A percentile compares a stretch with the other conserved stretches of the same genome.
These are phyloP conservation scores for Kalmanozyma brasiliensis DNA, from an alignment of 1,284 basidiomycete species.

Conservation along the genomic window DNA sequence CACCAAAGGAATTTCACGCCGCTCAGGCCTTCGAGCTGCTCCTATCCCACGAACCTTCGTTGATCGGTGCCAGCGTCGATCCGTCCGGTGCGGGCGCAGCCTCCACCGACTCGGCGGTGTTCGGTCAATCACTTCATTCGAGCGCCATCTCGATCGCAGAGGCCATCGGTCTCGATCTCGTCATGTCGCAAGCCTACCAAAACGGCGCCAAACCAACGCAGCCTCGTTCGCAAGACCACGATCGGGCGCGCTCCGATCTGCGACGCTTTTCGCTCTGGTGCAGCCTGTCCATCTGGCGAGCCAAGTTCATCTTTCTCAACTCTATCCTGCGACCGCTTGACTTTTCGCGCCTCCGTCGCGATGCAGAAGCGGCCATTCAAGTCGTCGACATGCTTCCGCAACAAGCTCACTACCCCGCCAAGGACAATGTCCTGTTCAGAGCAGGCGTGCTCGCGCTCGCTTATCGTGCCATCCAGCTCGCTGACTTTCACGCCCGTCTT, in stretches of 20 bases:
- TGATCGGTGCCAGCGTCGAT: slow-evolving; percentile 32
- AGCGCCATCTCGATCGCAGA: slow-evolving; percentile 25
- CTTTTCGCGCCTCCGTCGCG: slow-evolving; percentile 23
- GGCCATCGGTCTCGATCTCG: slow-evolving; percentile 23
- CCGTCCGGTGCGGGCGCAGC: neutral
- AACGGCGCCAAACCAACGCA: neutral
- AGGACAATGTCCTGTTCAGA: slow-evolving; percentile 12
- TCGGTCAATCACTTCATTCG: slow-evolving; percentile 25
- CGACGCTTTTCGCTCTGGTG: slow-evolving; percentile 32
- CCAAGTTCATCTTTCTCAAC: slow-evolving; percentile 26
- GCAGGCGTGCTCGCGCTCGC: slow-evolving; percentile 19
- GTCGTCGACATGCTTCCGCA: slow-evolving; percentile 9
- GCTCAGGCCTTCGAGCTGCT: slow-evolving; percentile 28
- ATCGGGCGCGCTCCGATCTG: slow-evolving; percentile 1
- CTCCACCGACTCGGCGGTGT: slow-evolving; percentile 11
- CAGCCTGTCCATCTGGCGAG: slow-evolving; percentile 27
- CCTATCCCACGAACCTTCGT: slow-evolving; percentile 18
- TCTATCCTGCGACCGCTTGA: slow-evolving; percentile 7
- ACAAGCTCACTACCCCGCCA: neutral
- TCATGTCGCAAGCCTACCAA: slow-evolving; percentile 13
- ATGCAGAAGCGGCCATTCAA: slow-evolving; percentile 16
- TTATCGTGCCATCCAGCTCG: slow-evolving; percentile 19
- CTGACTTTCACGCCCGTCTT: slow-evolving; percentile 18
- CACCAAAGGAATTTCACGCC: slow-evolving; percentile 26
- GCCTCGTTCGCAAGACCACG: neutral